Evolutionary conservation across 352 stramenopile species (phyloP), one percentile per base, ranked within the genome.

Genomic region (Thraustochytrium aureum): DNA sequence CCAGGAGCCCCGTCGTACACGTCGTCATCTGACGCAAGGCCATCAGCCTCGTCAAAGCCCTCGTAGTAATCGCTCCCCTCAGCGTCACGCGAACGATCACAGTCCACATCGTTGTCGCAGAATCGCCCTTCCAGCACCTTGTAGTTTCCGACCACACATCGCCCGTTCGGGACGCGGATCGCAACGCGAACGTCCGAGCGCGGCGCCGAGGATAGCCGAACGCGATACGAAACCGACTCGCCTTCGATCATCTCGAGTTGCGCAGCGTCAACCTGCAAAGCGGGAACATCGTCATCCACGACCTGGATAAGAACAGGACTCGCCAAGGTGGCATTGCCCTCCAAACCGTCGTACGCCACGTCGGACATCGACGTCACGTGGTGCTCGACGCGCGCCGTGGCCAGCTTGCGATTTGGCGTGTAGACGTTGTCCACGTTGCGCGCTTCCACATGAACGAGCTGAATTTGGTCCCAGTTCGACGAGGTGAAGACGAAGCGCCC

Each of bases 201-300:
- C 35, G 69, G 69, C 2, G 33, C 20, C 22, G 69, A 35, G 26
- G 69, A 20, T 6, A 79, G 50, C 54, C 45, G 65, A 20, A 79
- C 22, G 6, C 37, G 35, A 10, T 62, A 54, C 7, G 4, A 10
- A 6, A 39, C 22, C 1, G 30, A 32, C 56, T 73, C 69, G 43
- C 69, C 69, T 50, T 79, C 69, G 0, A 37, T 52, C 47, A 79
- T 45, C 10, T 45, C 20, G 26, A 79, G 6, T 14, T 73, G 59
- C 26, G 33, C 30, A 12, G 47, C 52, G 43, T 56, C 39, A 7
- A 52, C 43, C 6, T 39, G 50, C 14, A 79, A 20, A 17, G 69
- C 69, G 4, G 69, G 69, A 0, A 54, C 33, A n/a, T 79, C 35
- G 56, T 67, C 69, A 37, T 79, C 41, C 14, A 79, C 69, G 12